Conservation (phyloP, 73 alveolate genomes). For the Uronychia binucleata region DNA sequence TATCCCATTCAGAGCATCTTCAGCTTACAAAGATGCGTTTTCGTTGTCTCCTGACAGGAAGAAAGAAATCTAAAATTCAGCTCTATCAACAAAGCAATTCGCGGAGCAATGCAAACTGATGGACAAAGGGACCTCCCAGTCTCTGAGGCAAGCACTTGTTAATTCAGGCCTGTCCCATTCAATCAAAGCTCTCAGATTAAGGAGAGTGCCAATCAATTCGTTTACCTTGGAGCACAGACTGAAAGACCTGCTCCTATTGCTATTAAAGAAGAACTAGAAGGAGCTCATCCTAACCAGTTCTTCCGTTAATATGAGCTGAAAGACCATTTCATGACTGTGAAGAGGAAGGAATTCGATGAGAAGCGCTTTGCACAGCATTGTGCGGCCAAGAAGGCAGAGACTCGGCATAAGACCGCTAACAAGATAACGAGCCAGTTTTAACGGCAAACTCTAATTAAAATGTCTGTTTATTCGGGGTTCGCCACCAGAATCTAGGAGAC, state of each 20-base stretch:
- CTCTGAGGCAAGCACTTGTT: neutral
- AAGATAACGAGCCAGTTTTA: neutral
- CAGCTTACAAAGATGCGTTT: neutral
- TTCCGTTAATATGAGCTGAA: neutral
- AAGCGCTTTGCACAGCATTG: neutral
- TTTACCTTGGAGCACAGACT: neutral
- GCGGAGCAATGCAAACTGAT: neutral
- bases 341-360: neutral
- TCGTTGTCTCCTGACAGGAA: neutral
- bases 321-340: neutral
- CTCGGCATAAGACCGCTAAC: neutral
- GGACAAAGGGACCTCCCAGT: neutral
- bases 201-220: neutral
- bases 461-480: slow-evolving; percentile 59
- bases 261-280: neutral
- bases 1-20: neutral
- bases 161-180: neutral
- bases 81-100: neutral
- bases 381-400: neutral
- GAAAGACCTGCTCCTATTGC: neutral
- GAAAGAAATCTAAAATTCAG: neutral
- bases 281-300: neutral
- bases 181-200: neutral
- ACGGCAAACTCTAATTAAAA: slow-evolving; percentile 6
- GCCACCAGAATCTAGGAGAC: slow-evolving; percentile 45